Base-by-base conservation (phyloP, 306 rosid species). In the Boehmeria nivea region DNA sequence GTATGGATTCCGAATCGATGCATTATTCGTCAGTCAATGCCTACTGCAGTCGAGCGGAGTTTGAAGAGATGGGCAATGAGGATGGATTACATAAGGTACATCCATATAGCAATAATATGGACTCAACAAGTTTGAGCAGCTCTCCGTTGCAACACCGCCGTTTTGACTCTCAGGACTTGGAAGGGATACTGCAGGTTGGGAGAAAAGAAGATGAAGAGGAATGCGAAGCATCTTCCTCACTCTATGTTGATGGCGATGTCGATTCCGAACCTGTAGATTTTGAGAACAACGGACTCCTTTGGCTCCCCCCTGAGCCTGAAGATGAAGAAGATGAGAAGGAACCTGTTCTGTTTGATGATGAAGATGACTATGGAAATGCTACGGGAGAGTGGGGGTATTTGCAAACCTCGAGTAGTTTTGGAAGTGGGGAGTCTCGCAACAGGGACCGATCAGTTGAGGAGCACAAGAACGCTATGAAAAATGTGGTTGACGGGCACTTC, bases 231-330 rank as follows among this genome's bases (percentile, higher is more conserved):
- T 74, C 83, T 62, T 78, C 94, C 28, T 80, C 95, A 4, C 39
- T 76, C 53, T 87, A 69, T 67, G 79, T 69, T 54, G 74, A 78
- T 19, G 78, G 59, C 61, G 78, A 71, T 37, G 78, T 72, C 44
- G 80, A 77, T 54, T 22, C 72, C 60, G 96, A 87, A 67, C 86
- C 96, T 63, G 85, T 87, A 64, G 95, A 93, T 83, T 87, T 87
- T 57, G 95, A 87, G 72, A 93, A 81, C 71, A 85, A 85, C 59
- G 96, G 89, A 53, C 85, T 87, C 78, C 86, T 93, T 54, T 93
- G 99, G 99, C 86, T 87, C 50, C 99, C 99, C 43, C 95, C 99
- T 48, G 96, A 84, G 57, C 99, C 99, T 14, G 96, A 93, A 77
- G 88, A 91, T 25, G 95, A 76, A 74, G 96, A 93, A 54, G 96